Evolutionary conservation across 2,329 filamentous ascomycete species (phyloP), one percentile per base, ranked within the genome.

Genomic region (Xylaria sp.): DNA sequence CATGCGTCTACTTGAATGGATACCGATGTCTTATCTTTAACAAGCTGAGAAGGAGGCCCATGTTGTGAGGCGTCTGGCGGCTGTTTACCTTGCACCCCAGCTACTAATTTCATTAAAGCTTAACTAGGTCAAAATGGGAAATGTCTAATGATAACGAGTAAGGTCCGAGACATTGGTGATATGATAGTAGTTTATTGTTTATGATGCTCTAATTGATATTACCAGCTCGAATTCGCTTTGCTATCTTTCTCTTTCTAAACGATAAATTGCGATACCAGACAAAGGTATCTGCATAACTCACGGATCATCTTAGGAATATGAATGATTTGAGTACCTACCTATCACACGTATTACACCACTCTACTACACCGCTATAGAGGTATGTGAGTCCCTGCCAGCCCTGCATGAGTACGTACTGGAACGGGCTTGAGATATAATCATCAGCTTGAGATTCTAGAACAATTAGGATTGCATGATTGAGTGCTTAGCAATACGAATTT

Each of bases 391-490:
- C n/a, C n/a, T 23, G 23, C 23, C 23, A 23, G 23, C 23, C 23
- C 23, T 46, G 23, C 23, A 5, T 33, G 33, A 33, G 33, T 33
- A 53, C 2, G 28, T 56, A 36, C 31, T 56, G 31, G 3, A 36
- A 13, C 38, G 33, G 5, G 23, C 40, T 36, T 28, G 49, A 54
- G 38, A 60, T 56, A 63, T 63, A 59, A 57, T 20, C 20, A 7
- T 67, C 63, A 64, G 67, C 67, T 67, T 10, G 31, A 57, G 63
- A 64, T 69, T 67, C 67, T 69, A 69, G 67, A 69, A 66, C 49
- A 56, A 59, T 42, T 49, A 53, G 10, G 15, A 28, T 53, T 53
- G 15, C 58, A 46, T 48, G 36, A 56, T 60, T 33, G 33, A 33
- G 33, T 33, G 33, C 33, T 33, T 33, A 33, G 33, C 33, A 33